phyloP scores from a whole-genome alignment of 2,329 filamentous ascomycete genomes.

The Cordyceps sp. region DNA sequence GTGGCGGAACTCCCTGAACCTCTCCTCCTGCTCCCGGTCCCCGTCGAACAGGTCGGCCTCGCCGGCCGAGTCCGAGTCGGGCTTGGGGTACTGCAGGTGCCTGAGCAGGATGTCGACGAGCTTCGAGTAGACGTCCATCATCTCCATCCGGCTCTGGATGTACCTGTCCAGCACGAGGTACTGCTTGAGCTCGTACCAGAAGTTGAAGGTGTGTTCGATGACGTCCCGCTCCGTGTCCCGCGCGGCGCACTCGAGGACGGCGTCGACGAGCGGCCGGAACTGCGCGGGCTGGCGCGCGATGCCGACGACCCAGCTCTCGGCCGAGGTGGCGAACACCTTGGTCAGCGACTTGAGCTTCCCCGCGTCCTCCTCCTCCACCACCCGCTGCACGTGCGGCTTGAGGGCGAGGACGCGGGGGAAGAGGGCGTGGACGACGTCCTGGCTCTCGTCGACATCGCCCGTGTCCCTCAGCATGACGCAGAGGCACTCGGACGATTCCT shows the following conservation, averaged over 20 bases:
- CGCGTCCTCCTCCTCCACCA: slow-evolving; percentile 64
- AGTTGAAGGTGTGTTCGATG: slow-evolving; percentile 84
- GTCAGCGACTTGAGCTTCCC: slow-evolving; percentile 82
- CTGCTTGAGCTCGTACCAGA: slow-evolving; percentile 98
- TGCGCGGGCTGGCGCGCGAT: slow-evolving; percentile 70
- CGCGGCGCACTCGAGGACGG: slow-evolving; percentile 79
- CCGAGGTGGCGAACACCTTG: slow-evolving; percentile 80
- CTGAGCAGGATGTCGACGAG: slow-evolving; percentile 86
- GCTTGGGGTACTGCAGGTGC: slow-evolving; percentile 73
- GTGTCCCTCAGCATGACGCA: slow-evolving; percentile 88
- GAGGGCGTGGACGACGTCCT: slow-evolving; percentile 64
- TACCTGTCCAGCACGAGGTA: slow-evolving; percentile 86
- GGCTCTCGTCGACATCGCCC: slow-evolving; percentile 78
- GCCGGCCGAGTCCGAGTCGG: slow-evolving; percentile 53
- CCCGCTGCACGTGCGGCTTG: slow-evolving; percentile 57
- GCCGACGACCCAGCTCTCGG: slow-evolving; percentile 83
- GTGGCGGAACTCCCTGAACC: slow-evolving; percentile 91
- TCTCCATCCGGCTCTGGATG: slow-evolving; percentile 59
- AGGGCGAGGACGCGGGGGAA: slow-evolving; percentile 68
- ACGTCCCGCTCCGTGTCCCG: slow-evolving; percentile 81
- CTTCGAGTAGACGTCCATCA: slow-evolving; percentile 70
- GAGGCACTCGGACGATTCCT: slow-evolving; percentile 80
- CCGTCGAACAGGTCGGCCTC: slow-evolving; percentile 84
- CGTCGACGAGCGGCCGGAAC: slow-evolving; percentile 75
- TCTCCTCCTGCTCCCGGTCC: slow-evolving; percentile 88